A percentile compares a stretch with the other conserved stretches of the same genome.
Evolutionary conservation across 306 rosid species (phyloP).

Genomic region (Cercis canadensis): DNA sequence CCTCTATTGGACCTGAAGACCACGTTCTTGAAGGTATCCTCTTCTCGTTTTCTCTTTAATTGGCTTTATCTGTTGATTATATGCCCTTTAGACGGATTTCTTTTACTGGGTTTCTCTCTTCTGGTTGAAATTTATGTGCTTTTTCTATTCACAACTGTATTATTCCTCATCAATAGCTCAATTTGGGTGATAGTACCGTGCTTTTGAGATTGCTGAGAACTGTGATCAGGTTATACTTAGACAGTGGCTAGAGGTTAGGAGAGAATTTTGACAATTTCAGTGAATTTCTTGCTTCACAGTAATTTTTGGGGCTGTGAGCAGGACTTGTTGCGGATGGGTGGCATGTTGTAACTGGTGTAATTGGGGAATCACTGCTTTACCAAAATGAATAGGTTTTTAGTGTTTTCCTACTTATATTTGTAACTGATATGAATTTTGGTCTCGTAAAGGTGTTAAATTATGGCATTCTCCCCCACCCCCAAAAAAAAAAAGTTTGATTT

Average conservation of each 20-base stretch:
- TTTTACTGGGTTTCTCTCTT: conserved; percentile 7
- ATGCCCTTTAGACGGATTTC: background rate
- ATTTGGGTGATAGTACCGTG: conserved; percentile 1
- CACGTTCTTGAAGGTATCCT: conserved; percentile 80
- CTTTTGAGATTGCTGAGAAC: background rate
- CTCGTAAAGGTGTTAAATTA: too few relatives aligned
- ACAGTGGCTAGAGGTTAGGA: background rate
- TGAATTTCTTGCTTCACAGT: background rate
- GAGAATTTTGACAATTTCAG: background rate
- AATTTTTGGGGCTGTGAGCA: background rate
- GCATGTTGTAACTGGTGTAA: background rate
- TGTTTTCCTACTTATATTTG: too few relatives aligned
- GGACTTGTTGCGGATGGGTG: background rate
- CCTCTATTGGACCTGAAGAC: conserved; percentile 90
- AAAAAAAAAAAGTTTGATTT: background rate
- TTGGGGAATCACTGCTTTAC: background rate
- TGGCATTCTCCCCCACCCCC: too few relatives aligned
- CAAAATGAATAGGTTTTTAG: too few relatives aligned
- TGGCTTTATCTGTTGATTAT: conserved; percentile 5
- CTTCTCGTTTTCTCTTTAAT: conserved; percentile 18
- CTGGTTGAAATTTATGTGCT: background rate
- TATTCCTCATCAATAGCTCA: background rate
- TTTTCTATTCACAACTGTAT: background rate
- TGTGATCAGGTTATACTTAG: background rate
- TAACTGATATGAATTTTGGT: too few relatives aligned